A percentile compares a stretch with the other conserved stretches of the same genome.
These are phyloP conservation scores for Papiliotrema terrestris DNA, from an alignment of 1,284 basidiomycete species.

Conservation along the genomic window DNA sequence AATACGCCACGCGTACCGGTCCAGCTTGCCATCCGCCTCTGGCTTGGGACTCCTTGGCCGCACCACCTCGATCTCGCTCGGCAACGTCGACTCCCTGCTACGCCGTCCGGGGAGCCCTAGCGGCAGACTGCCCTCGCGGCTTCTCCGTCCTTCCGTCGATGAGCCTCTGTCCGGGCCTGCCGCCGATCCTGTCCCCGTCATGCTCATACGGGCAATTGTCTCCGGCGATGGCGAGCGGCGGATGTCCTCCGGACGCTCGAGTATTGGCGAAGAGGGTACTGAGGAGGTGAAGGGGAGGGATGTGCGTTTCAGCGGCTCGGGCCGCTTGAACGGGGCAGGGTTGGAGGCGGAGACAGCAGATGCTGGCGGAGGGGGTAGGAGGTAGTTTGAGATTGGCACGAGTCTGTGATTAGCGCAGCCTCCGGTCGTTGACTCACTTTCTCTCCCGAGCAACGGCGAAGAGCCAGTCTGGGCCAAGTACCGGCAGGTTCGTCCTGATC, in stretches of 20 bases:
- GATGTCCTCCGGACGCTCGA: slow-evolving; percentile 25
- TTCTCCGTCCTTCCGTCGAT: slow-evolving; percentile 1
- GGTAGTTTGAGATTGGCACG: slow-evolving; percentile 76
- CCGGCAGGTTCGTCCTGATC: slow-evolving; percentile 79
- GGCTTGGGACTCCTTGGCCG: slow-evolving; percentile 44
- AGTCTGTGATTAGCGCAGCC: slow-evolving; percentile 55
- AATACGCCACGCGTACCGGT: slow-evolving; percentile 25
- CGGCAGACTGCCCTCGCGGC: slow-evolving; percentile 1
- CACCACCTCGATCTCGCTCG: slow-evolving; percentile 1
- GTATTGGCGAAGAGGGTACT: slow-evolving; percentile 22
- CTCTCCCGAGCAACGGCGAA: slow-evolving; percentile 76
- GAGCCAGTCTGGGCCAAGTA: slow-evolving; percentile 87
- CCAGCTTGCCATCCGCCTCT: slow-evolving; percentile 46
- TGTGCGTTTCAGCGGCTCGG: slow-evolving; percentile 32
- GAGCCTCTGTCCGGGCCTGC: neutral
- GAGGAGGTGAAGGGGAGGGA: slow-evolving; percentile 31
- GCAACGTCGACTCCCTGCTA: slow-evolving; percentile 13
- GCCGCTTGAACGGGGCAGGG: slow-evolving; percentile 53
- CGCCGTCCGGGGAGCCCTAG: neutral
- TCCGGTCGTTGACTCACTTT: slow-evolving; percentile 56
- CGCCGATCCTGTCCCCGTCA: slow-evolving; percentile 19
- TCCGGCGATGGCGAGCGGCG: slow-evolving; percentile 42
- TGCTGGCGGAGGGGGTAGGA: slow-evolving; percentile 62
- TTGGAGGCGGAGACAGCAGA: slow-evolving; percentile 47
- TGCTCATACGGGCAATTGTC: slow-evolving; percentile 47